Percentiles rank a stretch among this genome's conserved stretches.
Conservation (phyloP, 2,329 filamentous ascomycete species). For the Thielaviopsis euricoi region DNA sequence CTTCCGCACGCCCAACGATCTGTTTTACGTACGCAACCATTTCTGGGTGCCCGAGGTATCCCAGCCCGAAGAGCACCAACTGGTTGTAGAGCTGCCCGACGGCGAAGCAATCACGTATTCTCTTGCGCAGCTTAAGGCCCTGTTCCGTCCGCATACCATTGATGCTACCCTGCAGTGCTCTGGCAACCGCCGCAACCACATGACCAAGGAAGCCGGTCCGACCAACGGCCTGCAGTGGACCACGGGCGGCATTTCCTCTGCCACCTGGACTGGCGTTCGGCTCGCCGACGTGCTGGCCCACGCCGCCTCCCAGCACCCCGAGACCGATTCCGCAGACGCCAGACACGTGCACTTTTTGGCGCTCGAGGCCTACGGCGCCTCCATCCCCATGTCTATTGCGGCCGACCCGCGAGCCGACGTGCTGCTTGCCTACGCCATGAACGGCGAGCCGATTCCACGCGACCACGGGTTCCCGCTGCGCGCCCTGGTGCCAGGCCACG, state of each 20-base stretch:
- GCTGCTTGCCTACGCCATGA: slow-evolving; percentile 51
- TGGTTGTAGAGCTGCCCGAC: slow-evolving; percentile 39
- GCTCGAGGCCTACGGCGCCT: slow-evolving; percentile 43
- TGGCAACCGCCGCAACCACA: slow-evolving; percentile 41
- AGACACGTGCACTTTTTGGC: slow-evolving; percentile 42
- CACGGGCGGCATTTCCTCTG: slow-evolving; percentile 42
- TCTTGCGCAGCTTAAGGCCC: slow-evolving; percentile 33
- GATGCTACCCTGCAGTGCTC: slow-evolving; percentile 43
- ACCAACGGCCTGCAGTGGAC: slow-evolving; percentile 45
- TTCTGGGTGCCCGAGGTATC: slow-evolving; percentile 42
- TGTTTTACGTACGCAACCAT: slow-evolving; percentile 46
- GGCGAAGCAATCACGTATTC: slow-evolving; percentile 37
- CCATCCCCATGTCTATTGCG: slow-evolving; percentile 41
- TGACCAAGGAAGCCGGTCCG: slow-evolving; percentile 30
- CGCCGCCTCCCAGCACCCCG: slow-evolving; percentile 29
- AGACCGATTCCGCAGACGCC: slow-evolving; percentile 18
- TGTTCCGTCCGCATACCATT: slow-evolving; percentile 33
- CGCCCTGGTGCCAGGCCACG: slow-evolving; percentile 45
- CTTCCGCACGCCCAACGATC: slow-evolving; percentile 37
- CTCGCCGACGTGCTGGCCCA: slow-evolving; percentile 39
- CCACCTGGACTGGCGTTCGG: slow-evolving; percentile 39
- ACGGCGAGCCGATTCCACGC: slow-evolving; percentile 41
- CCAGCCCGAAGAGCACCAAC: slow-evolving; percentile 23
- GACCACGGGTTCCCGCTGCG: slow-evolving; percentile 52
- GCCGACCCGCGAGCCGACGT: slow-evolving; percentile 47